phyloP scores from a whole-genome alignment of 306 rosid species.

The Vachellia pachyceras region DNA sequence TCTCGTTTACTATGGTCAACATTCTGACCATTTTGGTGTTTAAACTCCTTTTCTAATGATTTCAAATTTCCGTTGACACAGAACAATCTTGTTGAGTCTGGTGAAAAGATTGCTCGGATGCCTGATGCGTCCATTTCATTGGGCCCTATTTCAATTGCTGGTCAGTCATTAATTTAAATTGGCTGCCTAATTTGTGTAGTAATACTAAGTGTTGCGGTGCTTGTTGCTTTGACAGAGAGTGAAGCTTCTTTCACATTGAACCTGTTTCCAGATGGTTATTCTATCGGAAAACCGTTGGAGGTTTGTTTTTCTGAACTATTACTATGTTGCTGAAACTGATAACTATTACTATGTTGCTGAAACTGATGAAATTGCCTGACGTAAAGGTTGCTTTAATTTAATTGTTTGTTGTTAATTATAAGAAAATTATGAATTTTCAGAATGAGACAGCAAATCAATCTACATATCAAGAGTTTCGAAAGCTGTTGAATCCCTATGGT shows the following conservation, averaged over 20 bases:
- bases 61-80: slow-evolving; percentile 40
- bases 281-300: slow-evolving; percentile 82
- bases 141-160: slow-evolving; percentile 50
- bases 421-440: slow-evolving; percentile 56
- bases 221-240: slow-evolving; percentile 58
- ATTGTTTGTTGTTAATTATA: slow-evolving; percentile 30
- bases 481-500: slow-evolving; percentile 90
- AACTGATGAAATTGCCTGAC: slow-evolving; percentile 23
- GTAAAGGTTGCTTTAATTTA: slow-evolving; percentile 21
- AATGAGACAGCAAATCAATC: slow-evolving; percentile 57
- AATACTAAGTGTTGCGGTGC: slow-evolving; percentile 37
- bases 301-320: slow-evolving; percentile 57
- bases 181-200: slow-evolving; percentile 18
- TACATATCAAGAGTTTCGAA: slow-evolving; percentile 63
- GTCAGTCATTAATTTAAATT: slow-evolving; percentile 42
- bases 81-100: slow-evolving; percentile 55
- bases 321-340: slow-evolving; percentile 19
- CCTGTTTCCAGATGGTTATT: slow-evolving; percentile 88
- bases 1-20: slow-evolving; percentile 1
- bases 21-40: slow-evolving; percentile 25
- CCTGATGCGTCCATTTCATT: slow-evolving; percentile 50
- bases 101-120: slow-evolving; percentile 46
- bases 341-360: slow-evolving; percentile 19
- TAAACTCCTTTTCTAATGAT: slow-evolving; percentile 28
- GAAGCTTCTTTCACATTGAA: slow-evolving; percentile 85